Conservation (phyloP, 169 alveolate genomes). For the Plasmodium sp. region DNA sequence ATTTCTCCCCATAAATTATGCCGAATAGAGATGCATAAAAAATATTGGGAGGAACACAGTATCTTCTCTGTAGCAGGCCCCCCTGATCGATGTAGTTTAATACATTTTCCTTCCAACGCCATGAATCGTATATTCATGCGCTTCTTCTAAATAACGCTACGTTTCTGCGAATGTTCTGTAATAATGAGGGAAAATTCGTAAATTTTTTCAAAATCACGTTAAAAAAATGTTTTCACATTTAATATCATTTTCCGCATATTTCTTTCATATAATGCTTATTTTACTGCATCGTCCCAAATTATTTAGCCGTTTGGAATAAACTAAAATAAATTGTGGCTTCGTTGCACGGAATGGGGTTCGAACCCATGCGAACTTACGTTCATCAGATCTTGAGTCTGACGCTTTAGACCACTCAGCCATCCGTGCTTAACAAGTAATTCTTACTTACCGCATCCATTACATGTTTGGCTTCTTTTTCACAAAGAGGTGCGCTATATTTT, state of each 20-base stretch:
- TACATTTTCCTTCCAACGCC: neutral
- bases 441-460: neutral
- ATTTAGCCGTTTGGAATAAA: neutral
- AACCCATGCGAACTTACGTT: constrained; percentile 87
- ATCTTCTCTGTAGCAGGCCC: neutral
- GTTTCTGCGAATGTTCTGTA: neutral
- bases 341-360: constrained; percentile 87
- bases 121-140: neutral
- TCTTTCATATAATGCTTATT: neutral
- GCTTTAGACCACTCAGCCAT: constrained; percentile 89
- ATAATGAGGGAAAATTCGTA: neutral
- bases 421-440: constrained; percentile 61
- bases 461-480: neutral
- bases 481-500: neutral
- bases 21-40: neutral
- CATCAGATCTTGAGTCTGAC: constrained; percentile 89
- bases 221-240: too few species aligned
- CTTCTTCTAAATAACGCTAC: neutral
- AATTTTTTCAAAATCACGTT: neutral
- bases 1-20: neutral
- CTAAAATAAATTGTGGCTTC: neutral
- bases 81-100: neutral
- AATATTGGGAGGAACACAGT: neutral
- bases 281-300: neutral
- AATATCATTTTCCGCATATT: neutral